Evolutionary conservation across 2,329 filamentous ascomycete species (phyloP).

Genomic region (Fusarium mundagurra): DNA sequence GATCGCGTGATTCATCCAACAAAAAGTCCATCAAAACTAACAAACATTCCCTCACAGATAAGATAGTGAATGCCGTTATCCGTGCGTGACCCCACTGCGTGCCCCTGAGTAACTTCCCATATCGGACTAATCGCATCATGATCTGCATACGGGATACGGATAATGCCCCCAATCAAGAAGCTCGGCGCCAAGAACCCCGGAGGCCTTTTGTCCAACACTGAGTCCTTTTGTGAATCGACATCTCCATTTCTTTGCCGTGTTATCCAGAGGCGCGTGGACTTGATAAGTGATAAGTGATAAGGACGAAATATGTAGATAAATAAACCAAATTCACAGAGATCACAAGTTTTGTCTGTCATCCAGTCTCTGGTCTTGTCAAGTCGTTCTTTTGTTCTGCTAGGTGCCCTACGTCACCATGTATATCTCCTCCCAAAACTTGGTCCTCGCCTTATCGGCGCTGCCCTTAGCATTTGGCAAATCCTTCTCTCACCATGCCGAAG

Average conservation of each 20-base stretch:
- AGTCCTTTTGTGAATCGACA: neutral
- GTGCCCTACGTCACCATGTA: conserved; percentile 2
- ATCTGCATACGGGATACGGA: conserved; percentile 10
- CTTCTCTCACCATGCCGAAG: conserved; percentile 13
- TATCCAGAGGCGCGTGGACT: conserved; percentile 11
- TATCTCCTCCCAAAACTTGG: conserved; percentile 4
- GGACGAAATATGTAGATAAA: neutral
- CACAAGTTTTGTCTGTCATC: neutral
- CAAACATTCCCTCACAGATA: neutral
- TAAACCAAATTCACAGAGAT: neutral
- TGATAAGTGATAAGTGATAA: neutral
- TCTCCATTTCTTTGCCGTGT: conserved; percentile 17
- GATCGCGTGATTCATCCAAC: neutral
- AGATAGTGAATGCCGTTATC: conserved; percentile 7
- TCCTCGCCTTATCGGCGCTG: conserved; percentile 9
- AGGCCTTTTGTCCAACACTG: conserved; percentile 8
- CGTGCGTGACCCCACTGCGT: conserved; percentile 1
- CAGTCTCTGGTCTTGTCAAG: neutral
- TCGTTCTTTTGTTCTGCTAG: neutral
- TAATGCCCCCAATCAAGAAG: conserved; percentile 18
- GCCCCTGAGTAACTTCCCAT: conserved; percentile 12
- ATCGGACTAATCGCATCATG: conserved; percentile 1
- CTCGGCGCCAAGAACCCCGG: conserved; percentile 15
- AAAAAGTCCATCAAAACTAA: neutral
- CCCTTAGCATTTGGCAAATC: conserved; percentile 7